Percentiles rank a stretch among this genome's conserved stretches.
phyloP scores from a whole-genome alignment of 495 filamentous ascomycete species.

The Penicillium riverlandense region DNA sequence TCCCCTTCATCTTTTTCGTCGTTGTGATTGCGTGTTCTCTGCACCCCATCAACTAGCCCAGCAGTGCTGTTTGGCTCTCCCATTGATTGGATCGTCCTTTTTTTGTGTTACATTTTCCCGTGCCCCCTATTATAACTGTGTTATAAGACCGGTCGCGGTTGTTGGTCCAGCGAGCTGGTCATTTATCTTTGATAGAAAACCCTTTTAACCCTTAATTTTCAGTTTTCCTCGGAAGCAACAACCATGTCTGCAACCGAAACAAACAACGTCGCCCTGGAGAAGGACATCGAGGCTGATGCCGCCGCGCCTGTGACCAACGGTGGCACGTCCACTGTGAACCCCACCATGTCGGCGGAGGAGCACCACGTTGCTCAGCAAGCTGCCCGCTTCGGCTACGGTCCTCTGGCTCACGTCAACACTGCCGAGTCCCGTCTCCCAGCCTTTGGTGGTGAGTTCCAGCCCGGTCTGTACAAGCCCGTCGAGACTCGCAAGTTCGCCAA shows the following conservation, averaged over 20 bases:
- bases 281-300: slow-evolving; percentile 23
- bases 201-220: no score
- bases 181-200: neutral
- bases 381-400: slow-evolving; percentile 51
- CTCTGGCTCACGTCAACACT: slow-evolving; percentile 64
- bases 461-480: slow-evolving; percentile 76
- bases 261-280: slow-evolving; percentile 22
- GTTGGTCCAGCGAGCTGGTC: slow-evolving; percentile 20
- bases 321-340: slow-evolving; percentile 9
- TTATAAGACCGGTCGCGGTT: slow-evolving; percentile 11
- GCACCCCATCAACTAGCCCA: slow-evolving; percentile 13
- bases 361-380: slow-evolving; percentile 38
- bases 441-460: slow-evolving; percentile 95
- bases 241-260: slow-evolving; percentile 16
- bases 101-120: neutral
- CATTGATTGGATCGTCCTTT: slow-evolving; percentile 10
- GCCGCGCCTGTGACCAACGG: slow-evolving; percentile 7
- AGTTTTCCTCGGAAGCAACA: slow-evolving; percentile 9
- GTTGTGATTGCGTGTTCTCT: no score
- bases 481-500: slow-evolving; percentile 78
- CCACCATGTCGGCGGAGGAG: slow-evolving; percentile 40
- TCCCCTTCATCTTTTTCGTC: slow-evolving; percentile 11
- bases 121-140: slow-evolving; percentile 17
- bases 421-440: slow-evolving; percentile 59
- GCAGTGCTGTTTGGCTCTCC: slow-evolving; percentile 26